Evolutionary conservation across 2,329 filamentous ascomycete species (phyloP), one percentile per base, ranked within the genome.

Genomic region (Phialocephala sp.): DNA sequence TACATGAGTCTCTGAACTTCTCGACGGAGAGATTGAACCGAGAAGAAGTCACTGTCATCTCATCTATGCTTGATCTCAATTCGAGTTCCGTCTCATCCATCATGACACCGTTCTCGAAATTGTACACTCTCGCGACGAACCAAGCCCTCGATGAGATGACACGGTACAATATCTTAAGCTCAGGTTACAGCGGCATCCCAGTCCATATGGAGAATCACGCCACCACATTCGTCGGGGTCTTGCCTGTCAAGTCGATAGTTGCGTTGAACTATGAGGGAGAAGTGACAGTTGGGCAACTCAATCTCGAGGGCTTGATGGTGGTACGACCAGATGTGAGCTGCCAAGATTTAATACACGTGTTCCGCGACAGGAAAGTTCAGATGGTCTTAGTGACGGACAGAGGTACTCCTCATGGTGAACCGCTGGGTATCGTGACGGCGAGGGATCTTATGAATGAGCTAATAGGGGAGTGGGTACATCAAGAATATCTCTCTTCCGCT

Each of bases 381-480:
- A 96, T 98, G 93, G 93, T 97, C 0, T 83, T 98, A 35, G 94
- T 97, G 2, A 97, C 94, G 0, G 91, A 97, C 73, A 83, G 79
- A 20, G 93, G 94, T 18, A 91, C 94, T 70, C 89, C 94, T 72
- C 88, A 91, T 72, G 94, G 94, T 55, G 92, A 65, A 22, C 63
- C 93, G 6, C 81, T 97, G 4, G 94, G 94, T 62, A 94, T 98
- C 4, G 91, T 97, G n/a, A 98, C 94, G 0, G 82, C 97, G 1
- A 94, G 97, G 77, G 94, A 98, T 77, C 94, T 98, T 2, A 97
- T 98, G 74, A 94, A 97, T 77, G 94, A 97, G 79, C 81, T 98
- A 39, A 98, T 98, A 77, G 94, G 94, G 82, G 94, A 98, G 90
- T 93, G 82, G 78, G 91, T 66, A 41, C 14, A 22, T 36, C 37